Base-by-base conservation (phyloP, 768 basidiomycete genomes). In the Panellus pusillus region DNA sequence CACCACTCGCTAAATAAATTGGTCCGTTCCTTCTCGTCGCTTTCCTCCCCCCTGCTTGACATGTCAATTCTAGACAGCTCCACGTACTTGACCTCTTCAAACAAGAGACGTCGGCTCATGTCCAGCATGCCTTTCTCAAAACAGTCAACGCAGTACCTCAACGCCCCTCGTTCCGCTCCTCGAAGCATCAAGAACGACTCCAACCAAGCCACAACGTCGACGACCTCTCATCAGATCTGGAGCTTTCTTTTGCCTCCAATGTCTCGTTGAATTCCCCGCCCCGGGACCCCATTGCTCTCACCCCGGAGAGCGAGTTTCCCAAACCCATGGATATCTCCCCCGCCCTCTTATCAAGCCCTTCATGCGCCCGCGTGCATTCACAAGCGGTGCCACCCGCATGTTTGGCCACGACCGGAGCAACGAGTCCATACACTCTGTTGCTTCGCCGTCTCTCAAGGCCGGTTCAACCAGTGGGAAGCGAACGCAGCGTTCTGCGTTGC, bases 251-350 rank as follows among this genome's bases (percentile, higher is more conserved):
- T 64, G 88, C 88, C 7, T 91, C 89, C 28, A 89, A 80, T 55
- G 85, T 92, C 68, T 93, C 91, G 7, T 72, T 93, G 43, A 78
- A 88, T 64, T 89, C 89, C 24, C 87, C 90, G 31, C 76, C 83
- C 13, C 77, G 71, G 44, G 75, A 80, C 27, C 65, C 73, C 46
- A 62, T 75, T 49, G 68, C 71, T 35, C 71, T 85, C 44, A 62
- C 77, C 7, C 71, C 77, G 28, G 82, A 83, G 20, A 72, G 69
- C 60, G 76, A 73, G 38, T 76, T 75, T 58, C 72, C 79, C 45
- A 77, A 85, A 47, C 80, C 87, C 4, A 92, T 92, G 91, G 90
- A 92, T 63, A 86, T 93, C 43, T 92, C 90, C 4, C 91, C 91
- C 9, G 81, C 79, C 19, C 70, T 61, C 65, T 68, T 56, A 52